Percentiles rank a stretch among this genome's conserved stretches.
Conservation (phyloP, 1,284 basidiomycete genomes). For the Malassezia japonica region DNA sequence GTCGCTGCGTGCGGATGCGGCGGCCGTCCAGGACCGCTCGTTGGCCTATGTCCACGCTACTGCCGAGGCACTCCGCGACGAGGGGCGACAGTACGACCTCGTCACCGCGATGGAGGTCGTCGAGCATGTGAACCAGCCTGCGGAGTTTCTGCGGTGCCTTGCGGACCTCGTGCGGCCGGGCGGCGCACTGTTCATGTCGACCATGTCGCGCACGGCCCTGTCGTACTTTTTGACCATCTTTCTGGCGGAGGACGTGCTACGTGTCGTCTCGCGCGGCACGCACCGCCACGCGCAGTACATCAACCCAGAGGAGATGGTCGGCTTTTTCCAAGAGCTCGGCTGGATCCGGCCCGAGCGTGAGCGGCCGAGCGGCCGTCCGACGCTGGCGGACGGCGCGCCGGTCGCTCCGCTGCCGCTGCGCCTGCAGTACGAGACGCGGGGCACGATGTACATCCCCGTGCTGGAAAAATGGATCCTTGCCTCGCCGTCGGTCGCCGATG, state of each 20-base stretch:
- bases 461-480: constrained; percentile 28
- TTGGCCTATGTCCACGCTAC: constrained; percentile 66
- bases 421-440: constrained; percentile 36
- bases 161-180: constrained; percentile 59
- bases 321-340: constrained; percentile 62
- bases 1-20: constrained; percentile 6
- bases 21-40: constrained; percentile 8
- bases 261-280: constrained; percentile 76
- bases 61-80: constrained; percentile 58
- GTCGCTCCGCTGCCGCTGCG: constrained; percentile 19
- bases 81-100: constrained; percentile 64
- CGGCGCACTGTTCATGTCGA: constrained; percentile 88
- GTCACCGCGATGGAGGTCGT: constrained; percentile 97
- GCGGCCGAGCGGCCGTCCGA: not conserved
- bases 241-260: constrained; percentile 68
- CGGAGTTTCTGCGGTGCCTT: constrained; percentile 56
- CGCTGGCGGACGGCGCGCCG: not conserved
- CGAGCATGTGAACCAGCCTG: constrained; percentile 90
- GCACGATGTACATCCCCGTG: constrained; percentile 37
- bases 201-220: constrained; percentile 86
- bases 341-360: constrained; percentile 26
- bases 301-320: constrained; percentile 74
- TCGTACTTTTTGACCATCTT: constrained; percentile 82
- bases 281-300: constrained; percentile 87
- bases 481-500: constrained; percentile 11